Conservation (phyloP, 228 moss, liverwort and hornwort species). For the Sphagnum fallax region DNA sequence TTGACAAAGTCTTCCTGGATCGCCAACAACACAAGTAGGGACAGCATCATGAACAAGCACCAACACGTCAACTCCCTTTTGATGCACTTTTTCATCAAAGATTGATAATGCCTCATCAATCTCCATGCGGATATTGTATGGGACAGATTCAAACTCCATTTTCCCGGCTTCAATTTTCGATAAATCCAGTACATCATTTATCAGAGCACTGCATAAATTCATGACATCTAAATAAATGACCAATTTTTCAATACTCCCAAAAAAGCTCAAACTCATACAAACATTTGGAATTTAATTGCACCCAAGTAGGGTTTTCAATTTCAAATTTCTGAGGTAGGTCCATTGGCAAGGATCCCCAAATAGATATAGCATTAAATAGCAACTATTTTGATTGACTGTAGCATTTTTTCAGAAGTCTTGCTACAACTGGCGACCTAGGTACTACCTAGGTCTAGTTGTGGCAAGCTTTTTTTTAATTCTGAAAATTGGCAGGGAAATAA, state of each 20-base stretch:
- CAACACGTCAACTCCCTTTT: constrained; percentile 54
- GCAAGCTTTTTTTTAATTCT: no score
- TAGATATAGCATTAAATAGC: no score
- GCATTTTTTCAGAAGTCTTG: no score
- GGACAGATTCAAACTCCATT: constrained; percentile 78
- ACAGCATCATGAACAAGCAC: constrained; percentile 49
- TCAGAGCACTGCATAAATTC: constrained; percentile 47
- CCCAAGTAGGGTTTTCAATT: no score
- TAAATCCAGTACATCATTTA: constrained; percentile 80
- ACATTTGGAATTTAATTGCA: no score
- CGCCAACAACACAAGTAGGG: constrained; percentile 44
- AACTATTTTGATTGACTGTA: no score
- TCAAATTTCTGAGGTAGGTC: no score
- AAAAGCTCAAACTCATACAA: no score
- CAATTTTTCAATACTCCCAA: no score
- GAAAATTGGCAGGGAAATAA: no score
- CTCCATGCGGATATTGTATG: constrained; percentile 63
- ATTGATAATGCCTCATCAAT: constrained; percentile 56
- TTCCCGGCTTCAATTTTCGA: constrained; percentile 93
- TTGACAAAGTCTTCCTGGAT: constrained; percentile 55
- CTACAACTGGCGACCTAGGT: no score
- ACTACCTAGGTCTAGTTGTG: no score
- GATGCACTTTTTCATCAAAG: constrained; percentile 68
- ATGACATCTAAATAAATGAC: background rate
- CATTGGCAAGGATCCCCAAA: background rate